Base-by-base conservation (phyloP, 805 yeast species). In the Kodamaea hsintzibuensis region DNA sequence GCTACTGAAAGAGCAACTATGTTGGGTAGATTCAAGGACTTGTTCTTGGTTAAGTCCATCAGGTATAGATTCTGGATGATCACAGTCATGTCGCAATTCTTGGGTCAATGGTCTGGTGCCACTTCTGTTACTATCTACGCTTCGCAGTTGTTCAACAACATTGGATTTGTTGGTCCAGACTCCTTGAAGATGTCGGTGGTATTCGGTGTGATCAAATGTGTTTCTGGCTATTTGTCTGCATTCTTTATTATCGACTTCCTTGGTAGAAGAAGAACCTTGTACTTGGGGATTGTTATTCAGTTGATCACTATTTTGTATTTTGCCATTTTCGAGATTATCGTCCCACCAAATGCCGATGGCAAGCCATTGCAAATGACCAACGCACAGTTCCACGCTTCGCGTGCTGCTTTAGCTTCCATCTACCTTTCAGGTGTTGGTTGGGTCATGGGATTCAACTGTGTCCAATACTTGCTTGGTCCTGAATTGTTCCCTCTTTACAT, bases 221-320 rank as follows among this genome's bases (percentile, higher is more conserved):
- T 66, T 3, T 68, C 79, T 10, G 82, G 85, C 7, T 77, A 81
- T 54, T 52, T 78, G 38, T 62, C 77, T 57, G 85, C 85, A 0
- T 78, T 82, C 66, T 80, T 82, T 61, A 58, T 82, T 46, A 78
- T 82, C 59, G 86, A 82, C 61, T 65, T 70, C 63, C 61, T 82
- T 42, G 86, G 86, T 13, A 72, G 86, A 66, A 73, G 82, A 60
- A 70, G 65, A 44, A 72, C 83, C 3, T 65, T 83, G 53, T 64
- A 63, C 60, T 42, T 55, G n/a, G 87, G 86, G 52, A 70, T 82
- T 49, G 45, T 65, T 2, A 58, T 80, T 17, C 86, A 82, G 62
- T 37, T 71, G 18, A 30, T 78, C 2, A 64, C 79, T 2, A 65
- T 79, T 47, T 65, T 81, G 17, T 82, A 74, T 59, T 77, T 77